Base-by-base conservation (phyloP, 2,329 filamentous ascomycete species). In the Fusarium nodosum region DNA sequence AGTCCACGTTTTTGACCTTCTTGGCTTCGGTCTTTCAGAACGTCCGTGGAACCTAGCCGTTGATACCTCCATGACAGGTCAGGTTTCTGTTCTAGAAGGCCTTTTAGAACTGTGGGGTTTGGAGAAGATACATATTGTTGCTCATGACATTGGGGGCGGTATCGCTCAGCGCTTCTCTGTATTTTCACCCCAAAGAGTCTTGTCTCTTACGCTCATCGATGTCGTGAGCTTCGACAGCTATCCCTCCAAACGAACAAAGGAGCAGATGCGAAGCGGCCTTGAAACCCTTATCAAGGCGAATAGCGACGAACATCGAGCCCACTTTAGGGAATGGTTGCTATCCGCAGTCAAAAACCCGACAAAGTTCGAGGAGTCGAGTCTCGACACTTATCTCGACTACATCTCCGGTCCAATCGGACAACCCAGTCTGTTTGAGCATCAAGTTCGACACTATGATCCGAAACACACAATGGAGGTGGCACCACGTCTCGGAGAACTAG, bases 161-260 rank as follows among this genome's bases (percentile, higher is more conserved):
- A 65, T 79, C 9, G 73, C 72, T 1, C 77, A 79, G 46, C 71
- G 77, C 1, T 72, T 79, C 20, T 50, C 64, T 7, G 45, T 77
- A 2, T 75, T 72, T 31, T 72, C 53, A 0, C 72, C 70, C 0
- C 39, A 74, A 13, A 56, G 68, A 5, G 56, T 78, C 2, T 41
- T 71, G 4, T 75, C 74, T 7, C 39, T 79, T 10, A 76, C 76
- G 0, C 64, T 79, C 18, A 72, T 79, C 2, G 77, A 79, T 15
- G 68, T 70, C 0, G 77, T 79, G 10, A 72, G 72, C 58, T 79
- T 77, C 46, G 77, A 78, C 45, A 79, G 77, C 62, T 79, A 78
- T 36, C 76, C 76, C 1, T 79, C 77, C 1, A 68, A 72, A 20
- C 69, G 75, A 8, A 79, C 77, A 7, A 69, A 70, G 34, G 39